phyloP scores from a whole-genome alignment of 2,329 filamentous ascomycete species.

The Talaromyces sp. region DNA sequence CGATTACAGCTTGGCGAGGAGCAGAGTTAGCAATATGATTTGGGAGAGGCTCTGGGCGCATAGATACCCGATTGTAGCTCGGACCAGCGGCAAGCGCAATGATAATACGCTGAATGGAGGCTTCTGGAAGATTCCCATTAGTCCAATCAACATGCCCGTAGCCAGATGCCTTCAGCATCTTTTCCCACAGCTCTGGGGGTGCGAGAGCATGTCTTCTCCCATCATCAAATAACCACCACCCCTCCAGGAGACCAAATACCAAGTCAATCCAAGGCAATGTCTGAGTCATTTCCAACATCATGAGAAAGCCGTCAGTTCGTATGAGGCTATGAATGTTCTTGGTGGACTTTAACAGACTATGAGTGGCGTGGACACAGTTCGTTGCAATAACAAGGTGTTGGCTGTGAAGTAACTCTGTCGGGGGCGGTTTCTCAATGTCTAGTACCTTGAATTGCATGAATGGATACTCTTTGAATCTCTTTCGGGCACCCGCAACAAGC shows the following conservation, averaged over 20 bases:
- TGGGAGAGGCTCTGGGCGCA: no score
- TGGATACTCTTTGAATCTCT: conserved; percentile 29
- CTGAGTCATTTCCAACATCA: conserved; percentile 32
- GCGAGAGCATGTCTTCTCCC: conserved; percentile 27
- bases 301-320: conserved; percentile 28
- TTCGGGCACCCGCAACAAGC: conserved; percentile 39
- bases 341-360: conserved; percentile 10
- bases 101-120: conserved; percentile 8
- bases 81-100: no score
- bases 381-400: conserved; percentile 31
- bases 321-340: conserved; percentile 27
- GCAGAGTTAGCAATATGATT: no score
- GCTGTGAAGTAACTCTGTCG: conserved; percentile 18
- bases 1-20: no score
- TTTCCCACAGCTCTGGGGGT: conserved; percentile 22
- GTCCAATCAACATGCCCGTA: conserved; percentile 16
- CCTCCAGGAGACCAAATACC: conserved; percentile 38
- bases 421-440: conserved; percentile 37
- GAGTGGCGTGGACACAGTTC: conserved; percentile 37
- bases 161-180: conserved; percentile 11
- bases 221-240: conserved; percentile 42
- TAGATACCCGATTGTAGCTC: no score
- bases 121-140: background rate
- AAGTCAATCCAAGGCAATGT: conserved; percentile 35
- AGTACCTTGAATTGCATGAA: conserved; percentile 35